A percentile compares a stretch with the other conserved stretches of the same genome.
Conservation (phyloP, 169 alveolate genomes). For the Plasmodium adleri region DNA sequence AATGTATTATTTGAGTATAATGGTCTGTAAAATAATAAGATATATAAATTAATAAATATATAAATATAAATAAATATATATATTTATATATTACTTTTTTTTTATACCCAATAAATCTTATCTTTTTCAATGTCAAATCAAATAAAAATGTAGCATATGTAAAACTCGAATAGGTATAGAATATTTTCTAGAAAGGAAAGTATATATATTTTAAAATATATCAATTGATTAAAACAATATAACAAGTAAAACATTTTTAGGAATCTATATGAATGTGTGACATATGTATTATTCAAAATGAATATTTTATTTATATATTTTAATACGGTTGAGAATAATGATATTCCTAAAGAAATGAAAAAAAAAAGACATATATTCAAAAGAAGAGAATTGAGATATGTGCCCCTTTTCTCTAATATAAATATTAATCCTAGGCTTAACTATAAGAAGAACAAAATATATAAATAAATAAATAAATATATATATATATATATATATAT, state of each 20-base stretch:
- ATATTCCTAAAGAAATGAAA: conserved; percentile 44
- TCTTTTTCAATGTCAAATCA: conserved; percentile 23
- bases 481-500: neutral
- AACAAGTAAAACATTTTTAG: neutral
- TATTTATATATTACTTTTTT: too few relatives aligned
- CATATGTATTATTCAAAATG: neutral
- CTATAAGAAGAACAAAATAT: conserved; percentile 12
- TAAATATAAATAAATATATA: too few relatives aligned
- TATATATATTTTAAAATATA: neutral
- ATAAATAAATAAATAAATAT: neutral
- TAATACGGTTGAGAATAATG: conserved; percentile 28
- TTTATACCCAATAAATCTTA: conserved; percentile 31
- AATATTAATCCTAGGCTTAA: conserved; percentile 29
- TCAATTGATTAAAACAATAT: neutral
- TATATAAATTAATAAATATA: neutral
- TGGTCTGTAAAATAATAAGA: conserved; percentile 9
- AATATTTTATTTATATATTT: neutral
- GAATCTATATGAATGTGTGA: too few relatives aligned
- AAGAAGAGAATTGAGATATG: conserved; percentile 42
- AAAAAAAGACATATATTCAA: conserved; percentile 64
- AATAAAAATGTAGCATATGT: conserved; percentile 11
- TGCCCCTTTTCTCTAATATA: conserved; percentile 19
- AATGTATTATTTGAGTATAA: conserved; percentile 5
- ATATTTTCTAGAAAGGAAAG: conserved; percentile 15
- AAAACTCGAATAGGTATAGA: conserved; percentile 6